Base-by-base conservation (phyloP, 2,329 filamentous ascomycete species). In the Sporothrix inflata region DNA sequence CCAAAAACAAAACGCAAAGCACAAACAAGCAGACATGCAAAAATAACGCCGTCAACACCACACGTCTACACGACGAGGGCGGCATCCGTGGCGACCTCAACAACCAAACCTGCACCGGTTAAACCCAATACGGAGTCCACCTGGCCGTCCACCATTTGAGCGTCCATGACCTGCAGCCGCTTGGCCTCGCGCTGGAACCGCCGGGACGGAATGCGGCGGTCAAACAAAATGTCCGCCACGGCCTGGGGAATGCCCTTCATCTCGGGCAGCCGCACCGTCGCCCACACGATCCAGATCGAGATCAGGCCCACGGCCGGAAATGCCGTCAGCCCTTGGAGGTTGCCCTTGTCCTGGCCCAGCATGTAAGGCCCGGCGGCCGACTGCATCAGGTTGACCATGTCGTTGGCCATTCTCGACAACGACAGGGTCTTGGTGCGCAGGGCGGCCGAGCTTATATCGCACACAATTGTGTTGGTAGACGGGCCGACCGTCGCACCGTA, bases 341-440 rank as follows among this genome's bases (percentile, higher is more conserved):
- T 75, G 9, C 70, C 73, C 38, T 74, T 73, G 27, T 75, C 70
- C 6, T 66, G 68, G 27, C 74, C 71, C 6, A 76, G 63, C 75
- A 76, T 76, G 67, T 74, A 76, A 1, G 75, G 75, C 1, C 75
- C 75, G 8, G 75, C 74, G 1, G 73, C 74, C 1, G 75, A 73
- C 66, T 76, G 75, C 5, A 72, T 40, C 7, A 76, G 60, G 34
- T 73, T 76, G 27, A 71, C 63, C 71, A 74, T 21, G 60, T 76
- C 75, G 63, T 73, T 74, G n/a, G 72, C 72, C 55, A 73, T 61
- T 4, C 75, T 72, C 6, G 75, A 70, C 12, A 76, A 47, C 1
- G 75, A 71, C 8, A 76, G 66, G 2, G 75, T 76, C 67, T 76
- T 76, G 21, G 75, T 73, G 2, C 75, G 75, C n/a, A 76, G 72